A percentile compares a stretch with the other conserved stretches of the same genome.
These are phyloP conservation scores for Prunus kanzakura DNA, from an alignment of 306 rosid genomes.

Conservation along the genomic window DNA sequence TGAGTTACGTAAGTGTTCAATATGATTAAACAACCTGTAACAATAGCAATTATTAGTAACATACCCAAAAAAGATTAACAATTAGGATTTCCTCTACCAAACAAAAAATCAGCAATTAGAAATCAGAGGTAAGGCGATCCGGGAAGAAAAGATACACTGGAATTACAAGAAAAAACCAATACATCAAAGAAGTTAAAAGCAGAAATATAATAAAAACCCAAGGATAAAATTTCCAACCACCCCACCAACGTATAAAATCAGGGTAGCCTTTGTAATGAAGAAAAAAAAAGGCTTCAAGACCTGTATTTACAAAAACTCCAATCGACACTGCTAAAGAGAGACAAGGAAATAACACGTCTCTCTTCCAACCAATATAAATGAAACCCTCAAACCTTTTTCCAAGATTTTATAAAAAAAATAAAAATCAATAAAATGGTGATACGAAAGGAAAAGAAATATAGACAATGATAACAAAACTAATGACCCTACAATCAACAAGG, in stretches of 20 bases:
- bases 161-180: slow-evolving; percentile 5
- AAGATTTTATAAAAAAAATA: slow-evolving; percentile 25
- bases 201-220: neutral
- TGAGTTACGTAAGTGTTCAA: no score
- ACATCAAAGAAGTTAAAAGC: neutral
- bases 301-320: slow-evolving; percentile 52
- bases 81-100: neutral
- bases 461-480: slow-evolving; percentile 27
- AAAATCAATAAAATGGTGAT: slow-evolving; percentile 23
- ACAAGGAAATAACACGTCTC: slow-evolving; percentile 32
- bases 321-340: slow-evolving; percentile 39
- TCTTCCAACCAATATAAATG: slow-evolving; percentile 32
- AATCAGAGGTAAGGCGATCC: neutral
- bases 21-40: no score
- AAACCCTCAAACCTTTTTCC: slow-evolving; percentile 17
- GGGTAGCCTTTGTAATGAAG: slow-evolving; percentile 1
- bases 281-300: slow-evolving; percentile 21
- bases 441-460: slow-evolving; percentile 37
- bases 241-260: neutral
- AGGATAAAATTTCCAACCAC: neutral
- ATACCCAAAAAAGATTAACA: neutral
- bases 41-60: no score
- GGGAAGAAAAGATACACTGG: neutral
- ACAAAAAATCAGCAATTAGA: neutral
- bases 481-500: slow-evolving; percentile 38